Conservation (phyloP, 352 stramenopile genomes). For the Pythium myriotylum region DNA sequence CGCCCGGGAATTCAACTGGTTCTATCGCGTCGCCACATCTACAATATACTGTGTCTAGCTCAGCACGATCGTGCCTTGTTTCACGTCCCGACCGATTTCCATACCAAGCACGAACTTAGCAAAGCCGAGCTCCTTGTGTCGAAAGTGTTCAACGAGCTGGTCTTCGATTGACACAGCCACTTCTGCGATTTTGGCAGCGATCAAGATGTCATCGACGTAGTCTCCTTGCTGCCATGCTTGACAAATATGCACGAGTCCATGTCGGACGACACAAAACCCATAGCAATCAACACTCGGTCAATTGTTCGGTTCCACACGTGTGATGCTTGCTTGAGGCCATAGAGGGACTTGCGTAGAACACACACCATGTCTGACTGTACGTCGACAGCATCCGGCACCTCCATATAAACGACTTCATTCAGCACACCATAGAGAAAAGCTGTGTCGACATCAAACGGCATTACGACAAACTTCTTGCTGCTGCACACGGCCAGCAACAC, state of each 20-base stretch:
- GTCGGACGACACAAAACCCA: not conserved
- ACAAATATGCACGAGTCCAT: conserved; percentile 9
- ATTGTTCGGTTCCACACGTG: conserved; percentile 35
- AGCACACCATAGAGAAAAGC: conserved; percentile 41
- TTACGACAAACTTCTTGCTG: not conserved
- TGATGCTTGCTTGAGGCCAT: conserved; percentile 42
- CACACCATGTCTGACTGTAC: conserved; percentile 28
- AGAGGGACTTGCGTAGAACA: conserved; percentile 29
- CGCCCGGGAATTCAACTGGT: not conserved
- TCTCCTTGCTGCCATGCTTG: not conserved
- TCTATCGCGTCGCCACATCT: not conserved
- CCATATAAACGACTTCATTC: conserved; percentile 33
- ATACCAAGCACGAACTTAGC: conserved; percentile 23
- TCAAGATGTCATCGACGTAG: conserved; percentile 13
- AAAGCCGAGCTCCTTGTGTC: conserved; percentile 21
- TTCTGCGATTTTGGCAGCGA: not conserved
- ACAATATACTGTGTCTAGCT: not conserved
- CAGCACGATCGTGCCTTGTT: not conserved
- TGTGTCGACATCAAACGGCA: conserved; percentile 33
- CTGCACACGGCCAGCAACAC: conserved; percentile 13
- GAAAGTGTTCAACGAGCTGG: conserved; percentile 6
- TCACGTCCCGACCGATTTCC: conserved; percentile 10
- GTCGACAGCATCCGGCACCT: conserved; percentile 18
- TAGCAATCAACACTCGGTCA: not conserved
- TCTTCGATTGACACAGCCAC: not conserved